A percentile compares a stretch with the other conserved stretches of the same genome.
phyloP scores from a whole-genome alignment of 2,329 filamentous ascomycete species.

The Parasarocladium wereldwijsianum region DNA sequence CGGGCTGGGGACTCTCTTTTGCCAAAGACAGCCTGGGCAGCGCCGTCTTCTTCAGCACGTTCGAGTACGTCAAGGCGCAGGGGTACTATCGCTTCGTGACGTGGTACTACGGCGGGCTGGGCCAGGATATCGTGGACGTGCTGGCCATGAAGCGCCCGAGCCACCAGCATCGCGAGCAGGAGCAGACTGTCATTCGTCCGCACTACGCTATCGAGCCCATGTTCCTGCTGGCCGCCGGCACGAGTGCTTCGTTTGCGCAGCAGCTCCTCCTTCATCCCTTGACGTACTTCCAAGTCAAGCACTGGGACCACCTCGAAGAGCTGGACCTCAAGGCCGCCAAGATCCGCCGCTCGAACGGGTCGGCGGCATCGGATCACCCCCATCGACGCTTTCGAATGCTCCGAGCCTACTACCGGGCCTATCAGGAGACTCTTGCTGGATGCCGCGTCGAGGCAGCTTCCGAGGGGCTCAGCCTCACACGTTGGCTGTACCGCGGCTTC shows the following conservation, averaged over 20 bases:
- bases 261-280: slow-evolving; percentile 59
- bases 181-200: slow-evolving; percentile 44
- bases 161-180: slow-evolving; percentile 10
- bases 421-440: slow-evolving; percentile 50
- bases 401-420: slow-evolving; percentile 54
- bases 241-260: slow-evolving; percentile 52
- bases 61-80: slow-evolving; percentile 65
- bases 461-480: slow-evolving; percentile 39
- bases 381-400: slow-evolving; percentile 36
- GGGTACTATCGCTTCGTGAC: slow-evolving; percentile 55
- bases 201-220: slow-evolving; percentile 63
- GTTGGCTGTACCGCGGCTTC: slow-evolving; percentile 59
- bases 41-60: slow-evolving; percentile 59
- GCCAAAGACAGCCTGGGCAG: slow-evolving; percentile 55
- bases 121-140: slow-evolving; percentile 33
- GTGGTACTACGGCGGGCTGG: slow-evolving; percentile 51
- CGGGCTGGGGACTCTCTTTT: slow-evolving; percentile 55
- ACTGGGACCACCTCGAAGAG: slow-evolving; percentile 59
- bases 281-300: slow-evolving; percentile 53
- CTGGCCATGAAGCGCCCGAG: slow-evolving; percentile 30
- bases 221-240: slow-evolving; percentile 55
- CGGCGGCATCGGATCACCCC: slow-evolving; percentile 4
- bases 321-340: slow-evolving; percentile 46
- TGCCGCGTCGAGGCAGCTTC: slow-evolving; percentile 41
- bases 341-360: slow-evolving; percentile 20